A percentile compares a stretch with the other conserved stretches of the same genome.
Evolutionary conservation across 1,139 yeast species (phyloP).

Genomic region (Blastobotrys petasosporus): DNA sequence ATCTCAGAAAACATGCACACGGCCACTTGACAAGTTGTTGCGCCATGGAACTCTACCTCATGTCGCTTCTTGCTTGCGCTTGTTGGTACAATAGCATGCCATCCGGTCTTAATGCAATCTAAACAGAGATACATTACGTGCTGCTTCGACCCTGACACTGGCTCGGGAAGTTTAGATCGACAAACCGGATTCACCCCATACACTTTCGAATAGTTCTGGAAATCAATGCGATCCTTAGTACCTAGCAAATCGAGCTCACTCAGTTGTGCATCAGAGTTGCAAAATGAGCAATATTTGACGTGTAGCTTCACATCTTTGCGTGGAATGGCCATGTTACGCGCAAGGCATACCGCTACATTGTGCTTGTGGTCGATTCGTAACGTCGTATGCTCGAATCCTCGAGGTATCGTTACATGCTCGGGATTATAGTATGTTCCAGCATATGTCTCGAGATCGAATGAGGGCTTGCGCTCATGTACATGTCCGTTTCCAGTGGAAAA

Average conservation of each 20-base stretch:
- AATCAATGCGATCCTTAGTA: neutral
- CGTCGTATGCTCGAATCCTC: conserved; percentile 6
- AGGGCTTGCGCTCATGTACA: neutral
- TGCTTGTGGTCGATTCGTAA: conserved; percentile 3
- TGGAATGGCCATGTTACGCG: conserved; percentile 1
- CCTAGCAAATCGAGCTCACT: neutral
- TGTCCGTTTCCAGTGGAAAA: no score
- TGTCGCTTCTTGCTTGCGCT: no score
- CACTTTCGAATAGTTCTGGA: neutral
- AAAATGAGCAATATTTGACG: conserved; percentile 1
- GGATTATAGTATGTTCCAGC: neutral
- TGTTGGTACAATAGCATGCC: no score
- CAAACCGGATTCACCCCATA: no score
- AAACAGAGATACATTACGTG: no score
- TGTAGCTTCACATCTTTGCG: conserved; percentile 4
- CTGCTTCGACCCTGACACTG: no score
- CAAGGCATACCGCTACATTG: conserved; percentile 8
- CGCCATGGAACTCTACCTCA: no score
- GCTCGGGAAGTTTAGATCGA: no score
- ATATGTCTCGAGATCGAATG: neutral
- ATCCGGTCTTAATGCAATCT: no score
- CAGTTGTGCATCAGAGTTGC: neutral
- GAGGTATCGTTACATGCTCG: conserved; percentile 3
- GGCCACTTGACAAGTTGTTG: no score
- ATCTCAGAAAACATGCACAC: no score